Base-by-base conservation (phyloP, 371 early-diverging fungal species). In the Mucor saturninus region DNA sequence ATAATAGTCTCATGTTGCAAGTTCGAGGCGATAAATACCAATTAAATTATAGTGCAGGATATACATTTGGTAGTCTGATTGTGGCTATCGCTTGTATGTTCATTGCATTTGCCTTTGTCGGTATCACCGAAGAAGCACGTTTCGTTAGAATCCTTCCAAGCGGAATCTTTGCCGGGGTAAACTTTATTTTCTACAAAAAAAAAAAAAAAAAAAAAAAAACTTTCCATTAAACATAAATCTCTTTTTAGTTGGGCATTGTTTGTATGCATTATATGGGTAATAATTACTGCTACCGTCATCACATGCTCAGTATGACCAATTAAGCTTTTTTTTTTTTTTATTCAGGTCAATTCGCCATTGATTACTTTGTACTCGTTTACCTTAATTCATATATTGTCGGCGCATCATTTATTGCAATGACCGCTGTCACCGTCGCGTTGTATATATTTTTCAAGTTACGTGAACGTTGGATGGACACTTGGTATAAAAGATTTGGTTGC, bases 401-500 rank as follows among this genome's bases (percentile, higher is more conserved):
- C 15, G 79, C 82, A 3, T 54, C 68, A 14, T 31, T 75, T 5
- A 79, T 81, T 54, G 79, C 79, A 28, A 71, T 75, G 52, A 58
- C 58, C 29, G 77, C 79, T 14, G 72, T 73, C 5, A 74, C 73
- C 28, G 67, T 49, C 6, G 82, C 82, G 0, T 50, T 81, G 7
- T 74, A 53, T 28, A 77, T 81, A 10, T 81, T 81, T 53, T 81
- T 81, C 53, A 79, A 79, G 46, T 53, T 81, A 49, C 72, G 82
- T n/a, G 79, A 78, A 29, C 67, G 75, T 43, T 79, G 82, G 82
- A 64, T 57, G 48, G 72, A 74, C 35, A 68, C 68, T 58, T 81
- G 82, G 82, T 81, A 79, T 59, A 81, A 77, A 46, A 67, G 82
- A n/a, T 62, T 79, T 6, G 74, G 72, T 10, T 79, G 76, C 56